Evolutionary conservation across 1,139 yeast species (phyloP).

Genomic region (Taiozyma sp.): DNA sequence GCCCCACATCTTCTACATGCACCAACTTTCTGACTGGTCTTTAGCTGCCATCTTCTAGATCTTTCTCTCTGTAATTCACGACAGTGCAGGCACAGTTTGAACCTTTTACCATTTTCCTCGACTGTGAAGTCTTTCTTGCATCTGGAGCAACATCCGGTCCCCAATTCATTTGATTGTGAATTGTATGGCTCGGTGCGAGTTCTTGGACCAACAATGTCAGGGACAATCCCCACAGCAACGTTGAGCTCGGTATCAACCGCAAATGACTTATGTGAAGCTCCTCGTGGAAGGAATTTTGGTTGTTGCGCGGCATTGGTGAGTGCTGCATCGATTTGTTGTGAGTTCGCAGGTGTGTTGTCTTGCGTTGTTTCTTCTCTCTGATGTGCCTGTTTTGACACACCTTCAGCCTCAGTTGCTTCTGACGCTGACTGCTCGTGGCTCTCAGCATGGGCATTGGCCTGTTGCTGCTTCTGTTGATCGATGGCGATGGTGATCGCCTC

Average conservation of each 20-base stretch:
- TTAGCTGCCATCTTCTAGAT: constrained; percentile 58
- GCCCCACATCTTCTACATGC: constrained; percentile 62
- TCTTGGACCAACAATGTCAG: constrained; percentile 19
- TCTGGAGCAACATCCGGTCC: constrained; percentile 37
- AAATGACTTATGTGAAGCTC: constrained; percentile 12
- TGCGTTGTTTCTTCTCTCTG: not conserved
- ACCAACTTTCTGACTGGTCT: constrained; percentile 53
- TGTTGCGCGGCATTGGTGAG: not conserved
- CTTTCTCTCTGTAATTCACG: constrained; percentile 58
- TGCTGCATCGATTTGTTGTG: not conserved
- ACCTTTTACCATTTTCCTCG: constrained; percentile 43
- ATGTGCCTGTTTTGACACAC: not conserved
- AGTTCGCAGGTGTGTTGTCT: not conserved
- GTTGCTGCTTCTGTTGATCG: constrained; percentile 14
- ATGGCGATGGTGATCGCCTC: constrained; percentile 20
- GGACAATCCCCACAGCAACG: constrained; percentile 17
- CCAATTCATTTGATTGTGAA: constrained; percentile 2
- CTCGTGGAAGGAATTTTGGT: not conserved
- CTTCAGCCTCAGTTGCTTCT: not conserved
- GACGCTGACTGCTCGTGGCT: not conserved
- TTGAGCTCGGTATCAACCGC: constrained; percentile 20
- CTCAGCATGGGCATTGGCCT: not conserved
- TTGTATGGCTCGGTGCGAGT: constrained; percentile 4
- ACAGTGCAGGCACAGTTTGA: constrained; percentile 58
- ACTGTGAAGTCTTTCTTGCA: constrained; percentile 56